A percentile compares a stretch with the other conserved stretches of the same genome.
Evolutionary conservation across 306 rosid genomes (phyloP).

Genomic region (Vicia villosa): DNA sequence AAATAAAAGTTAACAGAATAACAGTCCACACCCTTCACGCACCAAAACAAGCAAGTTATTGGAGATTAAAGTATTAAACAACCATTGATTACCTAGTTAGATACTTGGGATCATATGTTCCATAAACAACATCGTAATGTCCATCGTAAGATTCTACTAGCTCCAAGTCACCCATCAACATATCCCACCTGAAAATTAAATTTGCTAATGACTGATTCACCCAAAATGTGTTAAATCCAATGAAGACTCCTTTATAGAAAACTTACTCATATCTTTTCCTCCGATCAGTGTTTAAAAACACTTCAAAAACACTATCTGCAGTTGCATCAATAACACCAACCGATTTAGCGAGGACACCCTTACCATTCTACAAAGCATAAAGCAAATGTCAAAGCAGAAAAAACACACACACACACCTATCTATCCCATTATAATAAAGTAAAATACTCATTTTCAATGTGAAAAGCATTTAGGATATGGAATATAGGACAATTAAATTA

Average conservation of each 20-base stretch:
- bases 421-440: neutral
- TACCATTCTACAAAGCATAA: constrained; percentile 65
- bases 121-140: constrained; percentile 84
- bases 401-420: constrained; percentile 15
- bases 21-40: neutral
- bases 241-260: constrained; percentile 9
- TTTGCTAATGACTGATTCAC: constrained; percentile 21
- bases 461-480: neutral
- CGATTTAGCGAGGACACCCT: constrained; percentile 79
- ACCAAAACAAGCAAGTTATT: neutral
- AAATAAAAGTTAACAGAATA: neutral
- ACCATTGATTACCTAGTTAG: constrained; percentile 63
- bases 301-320: constrained; percentile 79
- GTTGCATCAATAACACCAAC: constrained; percentile 82
- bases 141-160: constrained; percentile 75
- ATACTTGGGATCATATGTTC: constrained; percentile 83
- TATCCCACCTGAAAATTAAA: constrained; percentile 82
- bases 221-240: neutral
- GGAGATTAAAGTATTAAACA: neutral
- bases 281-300: constrained; percentile 67
- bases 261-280: constrained; percentile 92
- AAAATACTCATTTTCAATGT: neutral
- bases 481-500: no score
- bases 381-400: constrained; percentile 33
- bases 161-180: constrained; percentile 91